Evolutionary conservation across 2,329 filamentous ascomycete genomes (phyloP), one percentile per base, ranked within the genome.

Genomic region (Xylaria sp.): DNA sequence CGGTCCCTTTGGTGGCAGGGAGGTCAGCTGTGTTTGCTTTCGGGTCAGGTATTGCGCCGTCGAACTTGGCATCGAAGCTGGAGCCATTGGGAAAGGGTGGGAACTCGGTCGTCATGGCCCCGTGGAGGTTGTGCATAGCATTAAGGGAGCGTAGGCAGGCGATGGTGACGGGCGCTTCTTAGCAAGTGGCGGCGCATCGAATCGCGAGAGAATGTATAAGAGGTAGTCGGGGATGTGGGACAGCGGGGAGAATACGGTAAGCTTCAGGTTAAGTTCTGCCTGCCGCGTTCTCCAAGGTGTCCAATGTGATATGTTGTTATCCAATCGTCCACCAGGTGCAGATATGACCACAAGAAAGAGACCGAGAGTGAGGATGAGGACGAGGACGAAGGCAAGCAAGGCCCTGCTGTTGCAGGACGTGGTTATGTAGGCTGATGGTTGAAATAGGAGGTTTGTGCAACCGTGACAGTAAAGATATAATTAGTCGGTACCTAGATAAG

Each of bases 81-180:
- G 63, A 68, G 76, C 69, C 74, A 72, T 75, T 73, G 66, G 66
- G 63, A n/a, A 68, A 50, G n/a, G 64, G 53, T 12, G 65, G 68
- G 65, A 74, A 66, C 47, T 71, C 70, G 67, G 70, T 73, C 70
- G 72, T 74, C 76, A 78, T 77, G 69, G 67, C 68, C 68, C 64
- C 43, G 63, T 57, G 45, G 63, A 60, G 54, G 62, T 57, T 63
- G 60, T 59, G 25, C 31, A 54, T 33, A 65, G 53, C 68, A 69
- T 71, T 12, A 58, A 63, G 38, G 47, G 45, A 38, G 57, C 54
- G 33, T 37, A 47, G 56, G 31, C 47, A 23, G 58, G 43, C 11
- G 53, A 55, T 38, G 49, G 45, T 31, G 49, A 45, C 15, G 12
- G 47, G 31, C 50, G 53, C 60, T 60, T 49, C 28, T 38, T 25